These are phyloP conservation scores for Rickenella mellea DNA, from an alignment of 768 basidiomycete genomes.

Conservation along the genomic window DNA sequence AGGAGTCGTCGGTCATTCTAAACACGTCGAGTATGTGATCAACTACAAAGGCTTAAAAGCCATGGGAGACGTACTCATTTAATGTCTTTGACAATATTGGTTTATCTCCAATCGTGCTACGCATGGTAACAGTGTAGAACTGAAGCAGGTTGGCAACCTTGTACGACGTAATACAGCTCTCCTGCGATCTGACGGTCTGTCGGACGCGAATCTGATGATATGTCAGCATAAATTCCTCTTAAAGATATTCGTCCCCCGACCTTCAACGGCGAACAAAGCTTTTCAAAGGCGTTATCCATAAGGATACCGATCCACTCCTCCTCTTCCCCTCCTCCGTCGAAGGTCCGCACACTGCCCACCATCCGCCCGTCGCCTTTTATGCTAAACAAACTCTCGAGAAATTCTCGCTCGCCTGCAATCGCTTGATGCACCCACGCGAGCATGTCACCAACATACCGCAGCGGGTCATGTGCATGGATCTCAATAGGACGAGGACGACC, in stretches of 20 bases:
- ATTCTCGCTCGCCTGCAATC: slow-evolving; percentile 91
- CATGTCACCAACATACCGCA: slow-evolving; percentile 97
- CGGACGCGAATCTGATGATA: slow-evolving; percentile 66
- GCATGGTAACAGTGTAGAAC: slow-evolving; percentile 91
- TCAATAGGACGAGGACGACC: slow-evolving; percentile 90
- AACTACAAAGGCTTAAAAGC: neutral
- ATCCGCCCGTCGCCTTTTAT: slow-evolving; percentile 54
- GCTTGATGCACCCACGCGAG: slow-evolving; percentile 97
- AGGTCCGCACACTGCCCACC: slow-evolving; percentile 64
- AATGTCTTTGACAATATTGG: slow-evolving; percentile 71
- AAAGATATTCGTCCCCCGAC: slow-evolving; percentile 27
- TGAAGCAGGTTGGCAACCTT: slow-evolving; percentile 92
- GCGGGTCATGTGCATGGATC: slow-evolving; percentile 94
- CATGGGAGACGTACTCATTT: slow-evolving; percentile 50
- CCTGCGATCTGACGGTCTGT: slow-evolving; percentile 89
- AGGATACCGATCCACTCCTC: slow-evolving; percentile 74
- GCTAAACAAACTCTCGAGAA: slow-evolving; percentile 80
- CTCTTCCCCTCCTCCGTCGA: slow-evolving; percentile 43
- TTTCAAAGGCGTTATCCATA: slow-evolving; percentile 74
- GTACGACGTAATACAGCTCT: slow-evolving; percentile 86
- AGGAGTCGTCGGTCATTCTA: slow-evolving; percentile 75
- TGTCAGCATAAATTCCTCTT: neutral
- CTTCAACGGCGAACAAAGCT: slow-evolving; percentile 83
- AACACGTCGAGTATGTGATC: neutral
- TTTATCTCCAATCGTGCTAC: slow-evolving; percentile 78